Base-by-base conservation (phyloP, 1,284 basidiomycete genomes). In the Apiotrichum porosum region DNA sequence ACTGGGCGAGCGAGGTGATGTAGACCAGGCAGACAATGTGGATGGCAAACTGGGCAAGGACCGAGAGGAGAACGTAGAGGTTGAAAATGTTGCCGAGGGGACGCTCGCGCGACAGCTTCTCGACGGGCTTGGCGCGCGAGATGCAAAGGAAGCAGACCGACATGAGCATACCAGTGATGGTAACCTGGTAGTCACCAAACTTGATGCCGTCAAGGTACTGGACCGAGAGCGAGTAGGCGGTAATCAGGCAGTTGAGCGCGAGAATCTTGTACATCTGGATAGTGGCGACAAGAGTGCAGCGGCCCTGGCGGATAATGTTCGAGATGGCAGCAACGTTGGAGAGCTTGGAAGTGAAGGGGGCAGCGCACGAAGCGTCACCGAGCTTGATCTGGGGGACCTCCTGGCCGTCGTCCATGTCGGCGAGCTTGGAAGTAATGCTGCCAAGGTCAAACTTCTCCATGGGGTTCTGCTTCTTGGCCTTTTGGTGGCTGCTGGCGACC, bases 211-310 rank as follows among this genome's bases (percentile, higher is more conserved):
- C 91, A 15, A 97, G 78, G 67, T 97, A 95, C 72, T 94, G 91
- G 21, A 97, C 93, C 61, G 87, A 91, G 54, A 97, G 77, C 71
- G 87, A 91, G 76, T 93, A 97, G 26, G 92, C 92, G 3, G 91
- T 94, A 69, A 97, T 97, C 34, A 97, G 78, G 69, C 92, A 95
- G 71, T 97, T 97, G 52, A 95, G 77, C 3, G 92, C 92, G 32
- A 97, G 78, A 60, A 97, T 97, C 78, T 95, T 95, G 83, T 95
- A 97, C 92, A 97, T 97, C 75, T 97, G 93, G 49, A 93, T 87
- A 2, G 92, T 97, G 1, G 92, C 92, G 36, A 97, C 92, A 14
- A 97, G 82, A 0, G 92, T 97, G 76, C 92, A 95, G 37, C 92
- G 86, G 19, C 93, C 92, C 75, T 97, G 92, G 37, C 92, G 84